phyloP scores from a whole-genome alignment of 2,329 filamentous ascomycete genomes.

The Lasiodiplodia gonubiensis region DNA sequence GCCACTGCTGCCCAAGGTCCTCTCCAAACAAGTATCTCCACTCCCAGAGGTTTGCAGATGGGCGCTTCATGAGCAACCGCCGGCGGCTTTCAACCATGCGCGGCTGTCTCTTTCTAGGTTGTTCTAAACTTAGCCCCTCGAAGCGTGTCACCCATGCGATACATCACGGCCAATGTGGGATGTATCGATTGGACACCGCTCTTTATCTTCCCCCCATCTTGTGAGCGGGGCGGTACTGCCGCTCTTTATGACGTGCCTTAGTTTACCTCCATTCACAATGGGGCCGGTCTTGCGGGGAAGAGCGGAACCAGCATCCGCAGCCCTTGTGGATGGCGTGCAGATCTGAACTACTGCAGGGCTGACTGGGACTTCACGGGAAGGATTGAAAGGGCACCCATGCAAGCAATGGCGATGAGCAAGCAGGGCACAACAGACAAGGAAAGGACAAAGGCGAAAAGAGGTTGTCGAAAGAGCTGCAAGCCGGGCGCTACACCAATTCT shows the following conservation, averaged over 20 bases:
- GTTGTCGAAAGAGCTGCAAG: not conserved
- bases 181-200: slow-evolving; percentile 8
- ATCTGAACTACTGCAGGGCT: slow-evolving; percentile 20
- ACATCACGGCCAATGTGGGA: not conserved
- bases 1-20: not conserved
- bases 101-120: not conserved
- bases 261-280: slow-evolving; percentile 6
- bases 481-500: slow-evolving; percentile 13
- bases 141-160: not conserved
- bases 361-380: not conserved
- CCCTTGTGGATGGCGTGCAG: not conserved
- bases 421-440: not conserved
- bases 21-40: not conserved
- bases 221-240: not conserved
- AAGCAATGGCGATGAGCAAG: not conserved
- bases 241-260: slow-evolving; percentile 12
- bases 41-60: no score
- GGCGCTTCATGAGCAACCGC: slow-evolving; percentile 2
- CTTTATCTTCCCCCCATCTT: not conserved
- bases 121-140: slow-evolving; percentile 1
- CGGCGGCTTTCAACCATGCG: slow-evolving; percentile 1
- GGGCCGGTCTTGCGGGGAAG: slow-evolving; percentile 11
- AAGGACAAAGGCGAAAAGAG: not conserved
- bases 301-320: not conserved
- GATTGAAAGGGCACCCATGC: not conserved